Evolutionary conservation across 352 stramenopile genomes (phyloP).

Genomic region (Pythium graminicola): DNA sequence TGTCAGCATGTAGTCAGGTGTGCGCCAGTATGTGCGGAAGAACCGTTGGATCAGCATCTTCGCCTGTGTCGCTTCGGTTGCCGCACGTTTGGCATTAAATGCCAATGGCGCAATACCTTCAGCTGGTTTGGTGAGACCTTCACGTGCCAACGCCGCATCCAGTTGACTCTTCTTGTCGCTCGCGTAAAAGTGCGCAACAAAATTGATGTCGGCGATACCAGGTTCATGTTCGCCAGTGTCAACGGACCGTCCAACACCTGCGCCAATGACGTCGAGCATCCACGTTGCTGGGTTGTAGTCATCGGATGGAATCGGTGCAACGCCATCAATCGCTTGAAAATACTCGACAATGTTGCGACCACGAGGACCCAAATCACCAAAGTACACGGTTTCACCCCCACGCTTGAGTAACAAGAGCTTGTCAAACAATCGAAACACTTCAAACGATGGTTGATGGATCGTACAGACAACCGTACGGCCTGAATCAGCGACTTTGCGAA

Average conservation of each 20-base stretch:
- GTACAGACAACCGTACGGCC: slow-evolving; percentile 83
- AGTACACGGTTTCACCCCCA: slow-evolving; percentile 54
- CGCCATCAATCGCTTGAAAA: slow-evolving; percentile 61
- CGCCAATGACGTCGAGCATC: slow-evolving; percentile 65
- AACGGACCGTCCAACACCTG: slow-evolving; percentile 25
- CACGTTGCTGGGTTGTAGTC: slow-evolving; percentile 69
- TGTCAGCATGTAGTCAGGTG: slow-evolving; percentile 83
- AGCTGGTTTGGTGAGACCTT: slow-evolving; percentile 31
- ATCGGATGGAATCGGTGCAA: slow-evolving; percentile 36
- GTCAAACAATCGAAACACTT: slow-evolving; percentile 90
- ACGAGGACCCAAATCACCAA: slow-evolving; percentile 36
- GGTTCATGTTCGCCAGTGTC: not conserved
- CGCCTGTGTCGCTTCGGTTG: slow-evolving; percentile 28
- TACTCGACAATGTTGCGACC: slow-evolving; percentile 39
- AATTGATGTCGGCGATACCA: slow-evolving; percentile 17
- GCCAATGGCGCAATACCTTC: slow-evolving; percentile 17
- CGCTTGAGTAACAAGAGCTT: slow-evolving; percentile 79
- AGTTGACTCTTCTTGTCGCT: slow-evolving; percentile 26
- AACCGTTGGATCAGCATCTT: slow-evolving; percentile 46
- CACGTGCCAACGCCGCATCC: slow-evolving; percentile 21
- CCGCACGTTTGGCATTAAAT: slow-evolving; percentile 25
- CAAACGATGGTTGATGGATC: slow-evolving; percentile 84
- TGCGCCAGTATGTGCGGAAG: slow-evolving; percentile 61
- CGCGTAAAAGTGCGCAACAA: slow-evolving; percentile 29
- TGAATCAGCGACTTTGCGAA: slow-evolving; percentile 79